A percentile compares a stretch with the other conserved stretches of the same genome.
phyloP scores from a whole-genome alignment of 2,329 filamentous ascomycete species.

The Colletotrichum sp. region DNA sequence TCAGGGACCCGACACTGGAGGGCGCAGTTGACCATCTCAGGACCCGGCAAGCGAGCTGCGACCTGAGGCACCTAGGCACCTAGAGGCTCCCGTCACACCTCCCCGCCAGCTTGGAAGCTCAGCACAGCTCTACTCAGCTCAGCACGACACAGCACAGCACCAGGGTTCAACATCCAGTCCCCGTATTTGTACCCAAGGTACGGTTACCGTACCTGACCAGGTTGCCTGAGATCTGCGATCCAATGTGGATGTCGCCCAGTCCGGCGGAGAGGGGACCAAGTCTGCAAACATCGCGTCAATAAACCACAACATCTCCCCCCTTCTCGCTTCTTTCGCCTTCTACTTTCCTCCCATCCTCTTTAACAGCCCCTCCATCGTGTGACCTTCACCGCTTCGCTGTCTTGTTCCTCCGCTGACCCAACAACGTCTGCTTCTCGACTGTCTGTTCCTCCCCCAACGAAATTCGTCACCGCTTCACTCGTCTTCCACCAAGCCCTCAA shows the following conservation, averaged over 20 bases:
- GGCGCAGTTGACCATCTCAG: background rate
- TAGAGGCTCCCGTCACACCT: background rate
- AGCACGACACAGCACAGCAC: background rate
- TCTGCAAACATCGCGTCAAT: constrained; percentile 12
- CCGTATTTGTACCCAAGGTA: background rate
- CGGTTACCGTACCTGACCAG: background rate
- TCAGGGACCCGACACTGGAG: background rate
- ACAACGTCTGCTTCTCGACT: background rate
- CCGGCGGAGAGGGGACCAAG: background rate
- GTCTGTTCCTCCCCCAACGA: background rate
- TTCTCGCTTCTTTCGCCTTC: background rate
- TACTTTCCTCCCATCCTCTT: background rate
- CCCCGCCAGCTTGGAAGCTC: background rate
- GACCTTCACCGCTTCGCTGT: constrained; percentile 7
- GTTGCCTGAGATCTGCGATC: background rate
- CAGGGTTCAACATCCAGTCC: background rate
- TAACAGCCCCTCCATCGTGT: background rate
- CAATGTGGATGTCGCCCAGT: background rate
- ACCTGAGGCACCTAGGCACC: too few species aligned
- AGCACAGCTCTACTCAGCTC: background rate
- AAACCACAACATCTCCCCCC: background rate
- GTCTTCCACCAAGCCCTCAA: background rate
- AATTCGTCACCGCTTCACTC: constrained; percentile 1
- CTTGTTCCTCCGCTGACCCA: background rate
- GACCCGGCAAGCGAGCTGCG: too few species aligned